phyloP scores from a whole-genome alignment of 1,139 yeast genomes.

The Yamadazyma friedrichii region DNA sequence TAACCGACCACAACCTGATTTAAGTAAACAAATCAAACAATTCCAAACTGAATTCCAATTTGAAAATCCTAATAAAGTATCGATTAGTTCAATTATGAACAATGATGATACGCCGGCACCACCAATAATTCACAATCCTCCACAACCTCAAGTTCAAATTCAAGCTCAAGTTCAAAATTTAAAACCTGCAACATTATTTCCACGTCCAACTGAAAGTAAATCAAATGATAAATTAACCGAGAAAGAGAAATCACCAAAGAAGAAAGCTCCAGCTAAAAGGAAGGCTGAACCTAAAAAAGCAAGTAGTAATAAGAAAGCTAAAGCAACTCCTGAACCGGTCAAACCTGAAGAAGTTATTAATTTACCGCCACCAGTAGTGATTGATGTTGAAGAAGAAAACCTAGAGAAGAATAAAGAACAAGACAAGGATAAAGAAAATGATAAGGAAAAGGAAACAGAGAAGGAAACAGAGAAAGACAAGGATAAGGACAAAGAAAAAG shows the following conservation, averaged over 20 bases:
- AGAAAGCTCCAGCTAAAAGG: constrained; percentile 14
- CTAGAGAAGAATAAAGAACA: neutral
- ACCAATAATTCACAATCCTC: no score
- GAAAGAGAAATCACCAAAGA: constrained; percentile 10
- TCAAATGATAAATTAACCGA: neutral
- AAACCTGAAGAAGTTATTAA: constrained; percentile 14
- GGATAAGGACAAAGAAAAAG: constrained; percentile 18
- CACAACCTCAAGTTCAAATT: constrained; percentile 13
- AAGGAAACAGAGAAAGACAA: constrained; percentile 15
- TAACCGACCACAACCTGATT: constrained; percentile 1
- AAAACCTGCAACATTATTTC: constrained; percentile 8
- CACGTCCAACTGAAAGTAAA: neutral
- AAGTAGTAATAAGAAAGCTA: constrained; percentile 15
- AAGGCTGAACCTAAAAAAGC: constrained; percentile 13
- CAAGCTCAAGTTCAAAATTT: constrained; percentile 29
- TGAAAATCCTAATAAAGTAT: constrained; percentile 4
- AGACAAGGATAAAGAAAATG: constrained; percentile 4
- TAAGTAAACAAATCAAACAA: constrained; percentile 7
- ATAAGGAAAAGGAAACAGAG: constrained; percentile 3
- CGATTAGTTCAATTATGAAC: constrained; percentile 5
- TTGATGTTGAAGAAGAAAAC: constrained; percentile 9
- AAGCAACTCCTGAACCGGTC: constrained; percentile 14
- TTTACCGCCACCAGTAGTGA: constrained; percentile 16
- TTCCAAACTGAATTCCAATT: constrained; percentile 33
- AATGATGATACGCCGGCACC: no score